These are phyloP conservation scores for Colletotrichum agaves DNA, from an alignment of 2,329 filamentous ascomycete species.

Conservation along the genomic window DNA sequence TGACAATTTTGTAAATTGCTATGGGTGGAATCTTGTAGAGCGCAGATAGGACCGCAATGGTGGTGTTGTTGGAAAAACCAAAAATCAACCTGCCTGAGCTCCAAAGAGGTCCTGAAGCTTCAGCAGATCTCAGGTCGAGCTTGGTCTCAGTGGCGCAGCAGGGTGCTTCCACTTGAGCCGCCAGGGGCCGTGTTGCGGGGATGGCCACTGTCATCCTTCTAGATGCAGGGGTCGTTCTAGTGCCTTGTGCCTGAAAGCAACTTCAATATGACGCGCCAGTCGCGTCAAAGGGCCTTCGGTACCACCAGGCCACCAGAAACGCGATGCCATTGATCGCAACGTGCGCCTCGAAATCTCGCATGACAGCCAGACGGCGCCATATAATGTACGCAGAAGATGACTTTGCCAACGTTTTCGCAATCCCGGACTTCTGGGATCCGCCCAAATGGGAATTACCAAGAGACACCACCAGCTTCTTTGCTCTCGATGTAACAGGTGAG, in stretches of 20 bases:
- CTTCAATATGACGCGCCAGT: slow-evolving; percentile 14
- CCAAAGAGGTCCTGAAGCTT: no score
- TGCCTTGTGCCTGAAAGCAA: slow-evolving; percentile 14
- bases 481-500: slow-evolving; percentile 50
- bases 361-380: slow-evolving; percentile 26
- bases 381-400: slow-evolving; percentile 55
- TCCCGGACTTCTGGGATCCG: slow-evolving; percentile 69
- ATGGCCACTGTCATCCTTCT: not conserved
- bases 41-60: no score
- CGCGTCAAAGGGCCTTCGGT: slow-evolving; percentile 19
- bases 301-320: not conserved
- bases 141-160: not conserved
- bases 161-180: slow-evolving; percentile 11
- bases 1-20: not conserved
- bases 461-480: slow-evolving; percentile 55
- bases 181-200: slow-evolving; percentile 20
- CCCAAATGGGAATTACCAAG: slow-evolving; percentile 56
- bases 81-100: no score
- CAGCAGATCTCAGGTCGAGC: no score
- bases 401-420: slow-evolving; percentile 68
- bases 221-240: slow-evolving; percentile 9
- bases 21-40: no score
- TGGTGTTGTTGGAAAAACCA: no score
- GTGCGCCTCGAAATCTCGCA: not conserved
- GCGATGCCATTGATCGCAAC: slow-evolving; percentile 18